Conservation (phyloP, 164 flowering plant genomes). For the Macadamia tetraphylla region DNA sequence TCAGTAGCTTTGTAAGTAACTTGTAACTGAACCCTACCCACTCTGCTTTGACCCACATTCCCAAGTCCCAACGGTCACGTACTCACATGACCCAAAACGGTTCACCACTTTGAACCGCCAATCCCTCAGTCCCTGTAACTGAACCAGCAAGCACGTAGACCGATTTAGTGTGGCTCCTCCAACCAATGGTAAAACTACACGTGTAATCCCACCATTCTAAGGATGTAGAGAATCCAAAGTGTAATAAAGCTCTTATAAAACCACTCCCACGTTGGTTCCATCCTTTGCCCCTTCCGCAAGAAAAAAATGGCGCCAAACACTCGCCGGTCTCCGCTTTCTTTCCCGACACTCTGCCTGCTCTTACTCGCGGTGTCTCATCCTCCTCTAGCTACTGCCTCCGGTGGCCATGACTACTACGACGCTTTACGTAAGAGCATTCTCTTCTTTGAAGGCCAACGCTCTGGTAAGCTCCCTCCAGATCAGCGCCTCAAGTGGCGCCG, state of each 20-base stretch:
- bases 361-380: constrained; percentile 12
- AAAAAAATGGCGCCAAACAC: constrained; percentile 58
- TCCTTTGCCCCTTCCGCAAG: constrained; percentile 6
- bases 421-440: constrained; percentile 83
- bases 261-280: neutral
- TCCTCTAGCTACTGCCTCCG: constrained; percentile 12
- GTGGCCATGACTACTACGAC: constrained; percentile 59
- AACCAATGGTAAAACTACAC: neutral
- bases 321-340: constrained; percentile 11
- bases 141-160: neutral
- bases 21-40: neutral
- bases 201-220: neutral
- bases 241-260: neutral
- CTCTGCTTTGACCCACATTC: neutral
- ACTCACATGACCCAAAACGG: neutral
- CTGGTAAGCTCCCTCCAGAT: constrained; percentile 76
- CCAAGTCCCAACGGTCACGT: neutral
- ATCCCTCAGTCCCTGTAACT: neutral
- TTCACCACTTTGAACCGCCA: neutral
- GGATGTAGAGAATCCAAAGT: constrained; percentile 7
- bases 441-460: constrained; percentile 96
- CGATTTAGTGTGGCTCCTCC: neutral
- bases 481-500: constrained; percentile 83
- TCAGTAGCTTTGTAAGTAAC: neutral
- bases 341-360: constrained; percentile 12